A percentile compares a stretch with the other conserved stretches of the same genome.
These are phyloP conservation scores for Cicer pinnatifidum DNA, from an alignment of 306 rosid genomes.

Conservation along the genomic window DNA sequence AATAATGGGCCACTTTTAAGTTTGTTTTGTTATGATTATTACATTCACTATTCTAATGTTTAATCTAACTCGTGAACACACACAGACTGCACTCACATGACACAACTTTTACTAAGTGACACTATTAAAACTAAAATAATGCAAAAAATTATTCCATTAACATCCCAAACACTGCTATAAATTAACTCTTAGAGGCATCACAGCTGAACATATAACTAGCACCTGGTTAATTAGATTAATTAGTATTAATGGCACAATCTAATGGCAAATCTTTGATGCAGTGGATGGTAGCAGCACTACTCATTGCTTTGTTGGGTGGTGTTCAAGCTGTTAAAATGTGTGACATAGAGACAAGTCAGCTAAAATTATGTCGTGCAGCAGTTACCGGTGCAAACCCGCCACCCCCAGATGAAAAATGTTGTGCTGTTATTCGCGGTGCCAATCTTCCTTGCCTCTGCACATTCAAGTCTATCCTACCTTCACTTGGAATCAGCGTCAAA, in stretches of 20 bases:
- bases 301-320: slow-evolving; percentile 45
- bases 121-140: slow-evolving; percentile 24
- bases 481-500: slow-evolving; percentile 43
- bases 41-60: slow-evolving; percentile 7
- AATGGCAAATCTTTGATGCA: slow-evolving; percentile 32
- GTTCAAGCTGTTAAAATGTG: slow-evolving; percentile 48
- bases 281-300: slow-evolving; percentile 47
- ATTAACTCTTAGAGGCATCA: slow-evolving; percentile 28
- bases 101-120: slow-evolving; percentile 10
- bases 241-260: slow-evolving; percentile 43
- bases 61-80: slow-evolving; percentile 52
- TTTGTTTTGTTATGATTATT: slow-evolving; percentile 27
- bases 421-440: slow-evolving; percentile 54
- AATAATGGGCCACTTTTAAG: slow-evolving; percentile 29
- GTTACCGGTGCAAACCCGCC: slow-evolving; percentile 54
- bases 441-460: slow-evolving; percentile 61
- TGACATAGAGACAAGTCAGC: slow-evolving; percentile 47
- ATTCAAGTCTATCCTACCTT: slow-evolving; percentile 55
- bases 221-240: slow-evolving; percentile 1
- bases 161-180: slow-evolving; percentile 44
- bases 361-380: slow-evolving; percentile 54
- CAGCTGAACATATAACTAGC: neutral
- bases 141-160: slow-evolving; percentile 8
- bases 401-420: slow-evolving; percentile 54
- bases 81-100: slow-evolving; percentile 53